phyloP scores from a whole-genome alignment of 345 rosid species.

The Dimocarpus longan region DNA sequence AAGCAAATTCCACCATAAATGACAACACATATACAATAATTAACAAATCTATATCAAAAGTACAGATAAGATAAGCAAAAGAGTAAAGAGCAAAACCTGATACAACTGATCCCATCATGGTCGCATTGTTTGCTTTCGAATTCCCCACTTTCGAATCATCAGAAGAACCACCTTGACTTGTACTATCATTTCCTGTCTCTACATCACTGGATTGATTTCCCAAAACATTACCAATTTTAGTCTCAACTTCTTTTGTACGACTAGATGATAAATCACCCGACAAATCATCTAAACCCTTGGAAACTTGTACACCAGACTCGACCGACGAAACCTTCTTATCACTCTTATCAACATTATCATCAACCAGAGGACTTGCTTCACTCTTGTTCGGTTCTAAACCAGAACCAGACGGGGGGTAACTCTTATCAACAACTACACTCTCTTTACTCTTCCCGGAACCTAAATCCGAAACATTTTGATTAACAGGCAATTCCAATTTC shows the following conservation, averaged over 20 bases:
- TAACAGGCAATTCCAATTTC: conserved; percentile 31
- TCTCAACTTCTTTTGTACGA: conserved; percentile 26
- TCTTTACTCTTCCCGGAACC: conserved; percentile 5
- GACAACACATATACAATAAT: background rate
- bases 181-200: conserved; percentile 30
- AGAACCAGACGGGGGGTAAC: conserved; percentile 29
- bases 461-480: conserved; percentile 21
- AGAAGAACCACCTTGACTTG: conserved; percentile 23
- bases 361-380: conserved; percentile 20
- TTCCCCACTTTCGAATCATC: conserved; percentile 27
- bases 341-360: conserved; percentile 22
- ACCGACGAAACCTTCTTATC: conserved; percentile 14
- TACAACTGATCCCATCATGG: conserved; percentile 40
- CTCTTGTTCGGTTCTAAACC: conserved; percentile 13
- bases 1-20: background rate
- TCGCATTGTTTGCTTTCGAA: conserved; percentile 14
- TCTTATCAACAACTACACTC: conserved; percentile 26
- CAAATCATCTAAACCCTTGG: conserved; percentile 19
- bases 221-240: conserved; percentile 20
- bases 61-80: background rate
- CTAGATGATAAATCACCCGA: conserved; percentile 1
- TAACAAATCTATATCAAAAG: conserved; percentile 6
- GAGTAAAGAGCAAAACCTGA: conserved; percentile 46
- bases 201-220: conserved; percentile 11
- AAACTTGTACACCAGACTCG: conserved; percentile 19